Percentiles rank a stretch among this genome's conserved stretches.
These are phyloP conservation scores for Magnolia sinica DNA, from an alignment of 164 flowering plant species.

Conservation along the genomic window DNA sequence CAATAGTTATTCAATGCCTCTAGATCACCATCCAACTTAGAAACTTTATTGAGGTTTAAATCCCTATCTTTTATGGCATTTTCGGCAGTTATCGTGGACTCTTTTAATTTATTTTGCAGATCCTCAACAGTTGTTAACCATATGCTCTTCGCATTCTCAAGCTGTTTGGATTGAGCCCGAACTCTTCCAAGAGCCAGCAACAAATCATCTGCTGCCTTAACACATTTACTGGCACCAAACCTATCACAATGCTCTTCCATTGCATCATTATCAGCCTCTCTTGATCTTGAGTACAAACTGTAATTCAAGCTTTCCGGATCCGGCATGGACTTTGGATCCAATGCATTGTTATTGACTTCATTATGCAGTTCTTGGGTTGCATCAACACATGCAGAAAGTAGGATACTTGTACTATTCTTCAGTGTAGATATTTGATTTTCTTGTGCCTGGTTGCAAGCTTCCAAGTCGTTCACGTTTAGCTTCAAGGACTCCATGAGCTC, in stretches of 20 bases:
- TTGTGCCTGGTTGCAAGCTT: conserved; percentile 36
- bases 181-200: conserved; percentile 35
- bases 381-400: conserved; percentile 58
- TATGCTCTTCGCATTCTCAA: conserved; percentile 30
- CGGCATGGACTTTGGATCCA: conserved; percentile 23
- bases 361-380: conserved; percentile 44
- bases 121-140: conserved; percentile 36
- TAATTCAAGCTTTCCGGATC: conserved; percentile 26
- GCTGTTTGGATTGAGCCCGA: conserved; percentile 32
- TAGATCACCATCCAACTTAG: conserved; percentile 49
- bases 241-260: conserved; percentile 14
- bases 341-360: conserved; percentile 27
- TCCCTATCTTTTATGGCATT: conserved; percentile 52
- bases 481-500: conserved; percentile 40
- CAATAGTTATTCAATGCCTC: conserved; percentile 38
- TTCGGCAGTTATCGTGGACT: conserved; percentile 28
- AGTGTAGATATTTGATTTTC: conserved; percentile 37
- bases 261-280: conserved; percentile 24
- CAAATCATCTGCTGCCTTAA: conserved; percentile 36
- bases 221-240: conserved; percentile 23
- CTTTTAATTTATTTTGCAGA: conserved; percentile 44
- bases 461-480: conserved; percentile 36
- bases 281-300: conserved; percentile 10
- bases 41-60: conserved; percentile 32
- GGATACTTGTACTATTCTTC: conserved; percentile 34